Evolutionary conservation across 2,329 filamentous ascomycete genomes (phyloP).

Genomic region (Rhytidhysteron rufulum): DNA sequence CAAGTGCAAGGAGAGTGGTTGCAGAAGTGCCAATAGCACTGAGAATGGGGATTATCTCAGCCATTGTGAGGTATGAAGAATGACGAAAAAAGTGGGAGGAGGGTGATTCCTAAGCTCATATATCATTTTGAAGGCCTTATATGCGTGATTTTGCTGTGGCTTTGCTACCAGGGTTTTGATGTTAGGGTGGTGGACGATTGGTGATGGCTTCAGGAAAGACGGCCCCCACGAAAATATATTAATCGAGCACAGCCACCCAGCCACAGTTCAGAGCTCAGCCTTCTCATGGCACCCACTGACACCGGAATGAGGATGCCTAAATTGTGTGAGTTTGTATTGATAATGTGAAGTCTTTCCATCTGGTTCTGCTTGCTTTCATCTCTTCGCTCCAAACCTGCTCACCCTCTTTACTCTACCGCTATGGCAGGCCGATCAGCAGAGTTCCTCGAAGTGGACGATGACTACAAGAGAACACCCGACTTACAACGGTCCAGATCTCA

Average conservation of each 20-base stretch:
- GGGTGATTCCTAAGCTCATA: not conserved
- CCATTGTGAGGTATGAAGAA: slow-evolving; percentile 9
- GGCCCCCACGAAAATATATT: not conserved
- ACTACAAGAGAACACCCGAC: slow-evolving; percentile 3
- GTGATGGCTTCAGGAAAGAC: no score
- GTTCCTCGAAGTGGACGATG: slow-evolving; percentile 11
- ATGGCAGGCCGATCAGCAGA: slow-evolving; percentile 12
- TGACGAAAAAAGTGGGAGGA: not conserved
- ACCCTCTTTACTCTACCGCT: slow-evolving; percentile 1
- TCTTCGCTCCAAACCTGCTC: not conserved
- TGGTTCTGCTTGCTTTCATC: not conserved
- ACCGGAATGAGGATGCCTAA: slow-evolving; percentile 1
- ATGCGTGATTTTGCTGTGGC: not conserved
- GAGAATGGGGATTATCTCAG: slow-evolving; percentile 16
- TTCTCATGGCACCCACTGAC: not conserved
- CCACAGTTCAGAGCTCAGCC: not conserved
- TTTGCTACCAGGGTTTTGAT: not conserved
- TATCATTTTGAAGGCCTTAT: not conserved
- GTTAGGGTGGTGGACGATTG: not conserved
- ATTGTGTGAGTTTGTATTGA: not conserved
- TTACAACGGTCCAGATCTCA: slow-evolving; percentile 19
- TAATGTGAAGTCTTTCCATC: not conserved
- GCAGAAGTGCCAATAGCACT: slow-evolving; percentile 15
- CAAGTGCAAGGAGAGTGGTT: slow-evolving; percentile 15
- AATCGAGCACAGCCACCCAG: not conserved